Conservation (phyloP, 805 yeast species). For the Komagataella kurtzmanii region DNA sequence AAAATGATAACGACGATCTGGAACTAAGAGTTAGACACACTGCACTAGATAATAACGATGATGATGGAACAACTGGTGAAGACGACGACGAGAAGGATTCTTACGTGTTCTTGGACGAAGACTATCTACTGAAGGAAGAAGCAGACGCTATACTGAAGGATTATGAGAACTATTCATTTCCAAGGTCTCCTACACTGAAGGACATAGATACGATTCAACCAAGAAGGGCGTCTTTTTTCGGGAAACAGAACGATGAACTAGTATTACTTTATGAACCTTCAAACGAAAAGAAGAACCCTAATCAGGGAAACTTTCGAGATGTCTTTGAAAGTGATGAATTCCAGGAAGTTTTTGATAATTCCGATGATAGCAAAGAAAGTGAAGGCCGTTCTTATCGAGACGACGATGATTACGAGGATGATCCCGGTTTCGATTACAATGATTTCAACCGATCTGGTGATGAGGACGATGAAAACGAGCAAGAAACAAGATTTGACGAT, state of each 20-base stretch:
- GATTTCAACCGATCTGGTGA: slow-evolving; percentile 8
- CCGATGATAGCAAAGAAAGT: slow-evolving; percentile 1
- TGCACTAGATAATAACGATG: slow-evolving; percentile 20
- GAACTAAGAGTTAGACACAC: slow-evolving; percentile 11
- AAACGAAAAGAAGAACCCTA: slow-evolving; percentile 3
- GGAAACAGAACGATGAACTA: slow-evolving; percentile 1
- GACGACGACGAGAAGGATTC: slow-evolving; percentile 9
- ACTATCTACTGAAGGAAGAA: slow-evolving; percentile 23
- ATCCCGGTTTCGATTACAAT: slow-evolving; percentile 2
- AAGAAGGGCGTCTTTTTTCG: neutral
- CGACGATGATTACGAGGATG: slow-evolving; percentile 3
- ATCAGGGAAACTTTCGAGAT: slow-evolving; percentile 9
- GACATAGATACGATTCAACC: neutral
- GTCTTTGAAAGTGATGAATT: slow-evolving; percentile 10
- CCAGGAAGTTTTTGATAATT: neutral
- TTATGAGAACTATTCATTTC: slow-evolving; percentile 14
- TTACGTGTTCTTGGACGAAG: slow-evolving; percentile 10
- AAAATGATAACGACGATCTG: slow-evolving; percentile 23
- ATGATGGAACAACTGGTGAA: slow-evolving; percentile 14
- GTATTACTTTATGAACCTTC: slow-evolving; percentile 13
- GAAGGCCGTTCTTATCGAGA: slow-evolving; percentile 4
- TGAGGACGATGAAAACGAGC: slow-evolving; percentile 17
- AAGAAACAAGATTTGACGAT: slow-evolving; percentile 15
- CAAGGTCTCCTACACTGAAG: slow-evolving; percentile 10
- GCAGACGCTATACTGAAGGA: slow-evolving; percentile 29